These are phyloP conservation scores for Cicer bijugum DNA, from an alignment of 306 rosid species.

Conservation along the genomic window DNA sequence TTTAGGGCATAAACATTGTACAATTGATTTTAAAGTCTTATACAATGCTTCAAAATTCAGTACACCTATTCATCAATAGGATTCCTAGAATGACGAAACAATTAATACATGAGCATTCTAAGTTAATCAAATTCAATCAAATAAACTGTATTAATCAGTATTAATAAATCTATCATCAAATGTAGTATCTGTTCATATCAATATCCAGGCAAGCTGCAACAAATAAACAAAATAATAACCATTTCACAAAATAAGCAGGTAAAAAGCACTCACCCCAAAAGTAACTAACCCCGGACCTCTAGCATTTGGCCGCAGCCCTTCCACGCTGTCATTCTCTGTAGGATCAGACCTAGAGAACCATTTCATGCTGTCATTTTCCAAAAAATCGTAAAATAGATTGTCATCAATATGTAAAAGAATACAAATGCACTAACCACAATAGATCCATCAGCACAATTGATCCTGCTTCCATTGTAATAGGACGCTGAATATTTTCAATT, in stretches of 20 bases:
- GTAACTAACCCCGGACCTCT: conserved; percentile 99
- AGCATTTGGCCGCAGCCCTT: conserved; percentile 95
- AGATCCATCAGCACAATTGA: conserved; percentile 98
- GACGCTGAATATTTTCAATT: conserved; percentile 92
- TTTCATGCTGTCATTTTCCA: conserved; percentile 45
- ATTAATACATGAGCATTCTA: conserved; percentile 8
- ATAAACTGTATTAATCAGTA: conserved; percentile 13
- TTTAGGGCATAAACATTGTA: conserved; percentile 17
- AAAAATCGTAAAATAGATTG: conserved; percentile 7
- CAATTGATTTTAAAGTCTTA: conserved; percentile 7
- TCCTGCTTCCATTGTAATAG: conserved; percentile 97
- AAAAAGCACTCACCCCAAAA: conserved; percentile 87
- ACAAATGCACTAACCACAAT: conserved; percentile 70
- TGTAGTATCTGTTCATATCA: conserved; percentile 3
- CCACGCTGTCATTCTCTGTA: conserved; percentile 95
- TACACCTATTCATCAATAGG: conserved; percentile 5
- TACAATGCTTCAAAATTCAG: conserved; percentile 32
- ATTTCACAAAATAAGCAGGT: conserved; percentile 29
- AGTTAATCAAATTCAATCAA: conserved; percentile 34
- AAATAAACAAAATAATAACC: background rate
- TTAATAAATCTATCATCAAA: conserved; percentile 24
- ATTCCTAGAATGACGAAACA: conserved; percentile 28
- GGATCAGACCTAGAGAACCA: conserved; percentile 87
- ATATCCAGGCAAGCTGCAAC: background rate
- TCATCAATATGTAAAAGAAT: conserved; percentile 38